phyloP scores from a whole-genome alignment of 2,329 filamentous ascomycete species.

The Niveomyces coronatus region DNA sequence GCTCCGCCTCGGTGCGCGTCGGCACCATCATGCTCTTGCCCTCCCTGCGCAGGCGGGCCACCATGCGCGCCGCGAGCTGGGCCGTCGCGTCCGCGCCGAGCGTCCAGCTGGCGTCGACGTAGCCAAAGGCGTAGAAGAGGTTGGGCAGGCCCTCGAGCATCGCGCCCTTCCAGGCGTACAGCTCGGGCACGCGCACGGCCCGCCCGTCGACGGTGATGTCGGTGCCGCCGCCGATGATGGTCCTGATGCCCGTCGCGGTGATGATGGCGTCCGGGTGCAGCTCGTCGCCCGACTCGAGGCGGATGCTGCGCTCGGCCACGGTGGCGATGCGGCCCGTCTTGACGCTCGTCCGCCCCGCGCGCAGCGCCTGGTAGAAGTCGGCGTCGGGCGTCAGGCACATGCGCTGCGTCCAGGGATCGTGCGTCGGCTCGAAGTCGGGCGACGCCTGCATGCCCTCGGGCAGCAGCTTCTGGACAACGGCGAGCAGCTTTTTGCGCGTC shows the following conservation, averaged over 20 bases:
- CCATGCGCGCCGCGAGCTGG: constrained; percentile 35
- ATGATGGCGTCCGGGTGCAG: constrained; percentile 57
- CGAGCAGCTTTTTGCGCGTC: constrained; percentile 24
- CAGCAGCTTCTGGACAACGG: constrained; percentile 34
- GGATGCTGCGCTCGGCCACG: constrained; percentile 37
- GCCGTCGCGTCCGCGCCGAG: constrained; percentile 50
- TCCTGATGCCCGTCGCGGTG: constrained; percentile 56
- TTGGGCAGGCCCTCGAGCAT: constrained; percentile 62
- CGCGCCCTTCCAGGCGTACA: constrained; percentile 51
- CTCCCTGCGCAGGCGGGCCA: constrained; percentile 37
- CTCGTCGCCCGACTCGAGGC: constrained; percentile 34
- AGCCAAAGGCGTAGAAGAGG: constrained; percentile 49
- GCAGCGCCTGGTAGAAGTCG: constrained; percentile 44
- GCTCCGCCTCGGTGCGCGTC: neutral
- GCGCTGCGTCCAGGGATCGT: constrained; percentile 64
- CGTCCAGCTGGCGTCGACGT: constrained; percentile 58
- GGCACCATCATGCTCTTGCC: constrained; percentile 18
- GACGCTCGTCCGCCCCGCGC: constrained; percentile 25
- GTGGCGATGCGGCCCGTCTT: constrained; percentile 43
- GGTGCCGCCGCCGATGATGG: constrained; percentile 46
- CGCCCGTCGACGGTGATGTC: constrained; percentile 43
- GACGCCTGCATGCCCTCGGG: constrained; percentile 44
- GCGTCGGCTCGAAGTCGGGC: constrained; percentile 53
- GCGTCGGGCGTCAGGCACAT: constrained; percentile 55
- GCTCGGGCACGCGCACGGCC: constrained; percentile 34